A percentile compares a stretch with the other conserved stretches of the same genome.
Conservation (phyloP, 805 yeast genomes). For the Yamadazyma paraphyllophila region DNA sequence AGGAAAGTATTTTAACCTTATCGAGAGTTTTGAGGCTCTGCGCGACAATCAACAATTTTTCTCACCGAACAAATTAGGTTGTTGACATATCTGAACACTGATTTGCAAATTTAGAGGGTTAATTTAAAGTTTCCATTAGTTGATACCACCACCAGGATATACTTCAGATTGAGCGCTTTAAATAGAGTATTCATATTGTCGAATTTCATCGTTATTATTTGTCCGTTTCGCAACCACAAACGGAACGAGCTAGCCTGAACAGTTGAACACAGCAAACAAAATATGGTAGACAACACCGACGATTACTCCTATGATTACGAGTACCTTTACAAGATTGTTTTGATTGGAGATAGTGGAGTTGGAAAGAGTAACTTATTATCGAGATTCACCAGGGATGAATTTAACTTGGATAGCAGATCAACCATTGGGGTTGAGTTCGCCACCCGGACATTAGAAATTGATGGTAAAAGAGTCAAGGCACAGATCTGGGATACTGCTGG, state of each 20-base stretch:
- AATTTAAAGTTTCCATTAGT: too few species aligned
- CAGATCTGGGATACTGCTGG: constrained; percentile 99
- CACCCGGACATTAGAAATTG: constrained; percentile 87
- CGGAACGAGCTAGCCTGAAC: not conserved
- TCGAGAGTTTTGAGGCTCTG: not conserved
- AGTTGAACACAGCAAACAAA: not conserved
- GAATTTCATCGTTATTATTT: not conserved
- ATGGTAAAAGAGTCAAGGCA: constrained; percentile 80
- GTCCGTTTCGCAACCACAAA: not conserved
- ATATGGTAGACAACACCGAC: constrained; percentile 41
- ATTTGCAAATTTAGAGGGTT: not conserved
- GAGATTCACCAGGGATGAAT: constrained; percentile 93
- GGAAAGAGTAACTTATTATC: constrained; percentile 93
- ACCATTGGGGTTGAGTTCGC: constrained; percentile 99
- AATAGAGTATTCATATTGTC: too few species aligned
- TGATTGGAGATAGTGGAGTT: constrained; percentile 96
- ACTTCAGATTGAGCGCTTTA: too few species aligned
- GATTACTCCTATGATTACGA: constrained; percentile 71
- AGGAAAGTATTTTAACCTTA: not conserved
- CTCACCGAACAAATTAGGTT: not conserved
- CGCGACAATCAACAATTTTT: not conserved
- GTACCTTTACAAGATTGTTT: constrained; percentile 89
- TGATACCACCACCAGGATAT: too few species aligned
- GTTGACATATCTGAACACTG: not conserved
- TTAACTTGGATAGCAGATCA: constrained; percentile 88